Base-by-base conservation (phyloP, 2,329 filamentous ascomycete genomes). In the Pyrenochaeta sp. region DNA sequence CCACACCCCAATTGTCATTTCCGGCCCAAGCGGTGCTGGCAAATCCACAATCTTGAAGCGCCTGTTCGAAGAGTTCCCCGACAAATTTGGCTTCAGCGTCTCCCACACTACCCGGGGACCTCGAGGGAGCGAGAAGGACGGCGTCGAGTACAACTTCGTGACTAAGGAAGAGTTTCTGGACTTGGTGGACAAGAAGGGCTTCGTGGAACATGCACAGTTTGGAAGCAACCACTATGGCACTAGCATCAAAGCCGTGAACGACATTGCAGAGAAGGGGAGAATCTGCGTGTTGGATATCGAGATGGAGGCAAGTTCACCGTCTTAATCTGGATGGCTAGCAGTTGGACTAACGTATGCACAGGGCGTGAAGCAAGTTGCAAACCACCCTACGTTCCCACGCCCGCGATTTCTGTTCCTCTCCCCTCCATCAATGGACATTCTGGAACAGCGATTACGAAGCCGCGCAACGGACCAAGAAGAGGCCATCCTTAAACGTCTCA, bases 201-300 rank as follows among this genome's bases (percentile, higher is more conserved):
- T 96, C 72, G 86, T 96, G 51, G 92, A 96, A 79, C 84, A 88
- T 76, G 92, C 92, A 41, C 77, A 87, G 69, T 96, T 96, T 70
- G 86, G 90, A 27, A 86, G 84, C 41, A 96, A 96, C 74, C 77
- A 84, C 65, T 96, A 96, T 74, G 92, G 92, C 43, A 96, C 91
- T 4, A 89, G 84, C 68, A 85, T 90, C 65, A 79, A 81, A 72
- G 90, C 90, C 19, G 90, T 96, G 52, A 81, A 86, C 71, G 84
- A 89, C 63, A 85, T 92, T 69, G 81, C 81, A 2, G 81, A 83
- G 48, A 83, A 86, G 74, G 87, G 85, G 13, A 81, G 80, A 63
- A 83, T 91, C 28, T 93, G 92, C 50, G 85, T 96, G 34, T 77
- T 96, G 58, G 93, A 97, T 71, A 97, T 96, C 67, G 93, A 96